Percentiles rank a stretch among this genome's conserved stretches.
These are phyloP conservation scores for Leishmania lainsoni DNA, from an alignment of 208 protist genomes.

Conservation along the genomic window DNA sequence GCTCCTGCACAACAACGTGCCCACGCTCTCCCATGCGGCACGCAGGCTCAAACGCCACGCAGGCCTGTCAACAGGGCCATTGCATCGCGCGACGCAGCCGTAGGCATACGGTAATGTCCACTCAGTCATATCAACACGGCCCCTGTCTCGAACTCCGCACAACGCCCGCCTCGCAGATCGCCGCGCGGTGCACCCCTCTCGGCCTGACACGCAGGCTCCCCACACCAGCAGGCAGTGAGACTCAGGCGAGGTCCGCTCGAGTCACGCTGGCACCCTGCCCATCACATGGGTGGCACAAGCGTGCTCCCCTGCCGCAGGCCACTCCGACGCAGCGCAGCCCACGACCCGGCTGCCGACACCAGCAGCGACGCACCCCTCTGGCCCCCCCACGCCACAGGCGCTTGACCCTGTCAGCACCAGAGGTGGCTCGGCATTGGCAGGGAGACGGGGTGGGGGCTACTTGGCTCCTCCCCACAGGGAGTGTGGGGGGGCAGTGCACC, in stretches of 20 bases:
- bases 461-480: not conserved
- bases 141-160: not conserved
- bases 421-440: not conserved
- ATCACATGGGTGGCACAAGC: not conserved
- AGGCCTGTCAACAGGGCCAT: not conserved
- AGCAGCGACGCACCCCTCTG: not conserved
- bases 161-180: not conserved
- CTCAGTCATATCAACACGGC: not conserved
- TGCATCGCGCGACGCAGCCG: not conserved
- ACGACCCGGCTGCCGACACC: not conserved
- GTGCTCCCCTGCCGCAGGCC: not conserved
- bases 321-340: not conserved
- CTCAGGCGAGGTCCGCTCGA: not conserved
- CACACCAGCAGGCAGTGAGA: not conserved
- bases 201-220: not conserved
- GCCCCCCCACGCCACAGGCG: not conserved
- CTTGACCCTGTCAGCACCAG: not conserved
- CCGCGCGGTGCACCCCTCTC: not conserved
- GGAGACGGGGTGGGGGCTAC: not conserved
- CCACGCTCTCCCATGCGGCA: not conserved
- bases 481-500: not conserved
- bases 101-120: not conserved
- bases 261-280: not conserved
- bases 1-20: not conserved
- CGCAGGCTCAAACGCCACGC: not conserved